Evolutionary conservation across 2,329 filamentous ascomycete genomes (phyloP), one percentile per base, ranked within the genome.

Genomic region (Talaromyces amestolkiae): DNA sequence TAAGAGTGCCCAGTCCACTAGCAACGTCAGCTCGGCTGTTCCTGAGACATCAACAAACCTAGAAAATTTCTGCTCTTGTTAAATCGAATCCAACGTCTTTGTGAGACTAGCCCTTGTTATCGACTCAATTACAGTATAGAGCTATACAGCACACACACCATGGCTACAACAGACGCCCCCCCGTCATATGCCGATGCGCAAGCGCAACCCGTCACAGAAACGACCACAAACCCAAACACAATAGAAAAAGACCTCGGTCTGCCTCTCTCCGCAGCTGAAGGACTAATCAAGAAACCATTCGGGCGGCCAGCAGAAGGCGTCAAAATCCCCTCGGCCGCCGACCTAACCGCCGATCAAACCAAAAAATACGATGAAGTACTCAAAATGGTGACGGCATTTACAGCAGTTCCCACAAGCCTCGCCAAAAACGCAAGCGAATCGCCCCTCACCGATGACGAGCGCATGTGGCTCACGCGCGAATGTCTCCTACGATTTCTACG

Each of bases 401-500:
- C 85, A 13, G 87, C 88, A 10, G 80, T 96, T 31, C 87, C 87
- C 39, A 86, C 86, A 47, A 87, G 87, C 22, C 83, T 84, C 7
- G 85, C 86, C 63, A 89, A 86, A 68, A 82, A 81, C 63, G 80
- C 85, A 11, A 78, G 83, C 10, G 81, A 82, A 67, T 84, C 86
- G 2, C 87, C 91, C 1, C 80, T 98, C 66, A 88, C 87, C 60
- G 92, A 96, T 66, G 81, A 83, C 60, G 95, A 99, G 80, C 90
- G 87, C 73, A 87, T 95, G 81, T 99, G 92, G 88, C 85, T 99
- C 70, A 97, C 93, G 13, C 87, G 89, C 69, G 95, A 99, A 77
- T 98, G 94, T 75, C 85, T 99, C 17, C 84, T 97, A 47, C 91
- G 95, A 71, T 99, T 97, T 77, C 88, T 99, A 35, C 90, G 94